Base-by-base conservation (phyloP, 2,329 filamentous ascomycete species). In the Gaeumannomyces sp. region DNA sequence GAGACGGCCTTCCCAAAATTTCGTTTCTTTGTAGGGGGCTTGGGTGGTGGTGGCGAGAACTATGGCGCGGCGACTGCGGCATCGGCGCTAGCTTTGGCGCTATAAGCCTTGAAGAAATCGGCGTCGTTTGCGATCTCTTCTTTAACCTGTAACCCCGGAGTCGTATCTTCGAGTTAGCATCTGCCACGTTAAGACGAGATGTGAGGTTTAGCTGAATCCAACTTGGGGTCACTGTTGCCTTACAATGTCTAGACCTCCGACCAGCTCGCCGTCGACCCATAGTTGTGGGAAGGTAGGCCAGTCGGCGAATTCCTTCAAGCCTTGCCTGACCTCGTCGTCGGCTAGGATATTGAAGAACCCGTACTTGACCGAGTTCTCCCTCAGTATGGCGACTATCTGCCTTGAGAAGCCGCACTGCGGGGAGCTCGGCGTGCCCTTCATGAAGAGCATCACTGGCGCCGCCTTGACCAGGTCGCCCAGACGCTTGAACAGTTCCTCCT, bases 311-410 rank as follows among this genome's bases (percentile, higher is more conserved):
- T 95, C 92, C 83, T 99, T 99, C 73, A 99, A 79, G 0, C 95
- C 95, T 79, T 98, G 94, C 67, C 95, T 85, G 61, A 99, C 95
- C 76, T 98, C 94, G 73, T 99, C 94, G 75, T 99, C 95, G 68
- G 95, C 95, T 71, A 99, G 79, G 69, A 99, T 99, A 75, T 99
- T 98, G 83, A 99, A 99, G 82, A 99, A 99, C 27, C 95, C 95
- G 76, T 98, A 99, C 75, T 96, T 92, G 67, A 99, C 90, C 62
- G 90, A 90, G 74, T 92, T 89, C 78, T 98, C 94, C 63, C 95
- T 86, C 71, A 99, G 79, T 60, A 99, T 85, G 31, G 82, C 88
- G 59, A 99, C 95, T 59, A 97, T 80, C 79, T 97, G 93, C 70
- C 94, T 83, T 70, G 92, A 96, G 79, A 99, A 99, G 2, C 95